Evolutionary conservation across 352 stramenopile genomes (phyloP), one percentile per base, ranked within the genome.

Genomic region (Pythium sp.): DNA sequence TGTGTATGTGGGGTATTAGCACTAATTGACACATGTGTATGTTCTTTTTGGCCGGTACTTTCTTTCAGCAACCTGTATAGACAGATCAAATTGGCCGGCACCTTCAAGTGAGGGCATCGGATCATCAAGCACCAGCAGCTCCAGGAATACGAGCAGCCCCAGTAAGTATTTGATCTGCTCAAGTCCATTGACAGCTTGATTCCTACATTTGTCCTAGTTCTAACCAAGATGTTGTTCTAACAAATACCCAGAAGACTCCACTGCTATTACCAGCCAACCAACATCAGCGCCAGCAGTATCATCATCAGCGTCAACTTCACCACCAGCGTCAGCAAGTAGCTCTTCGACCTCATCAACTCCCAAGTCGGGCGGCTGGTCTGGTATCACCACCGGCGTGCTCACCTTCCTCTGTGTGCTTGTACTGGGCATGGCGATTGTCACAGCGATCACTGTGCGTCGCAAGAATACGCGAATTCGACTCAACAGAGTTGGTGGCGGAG

Each of bases 341-440:
- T 46, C 54, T 30, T 59, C 54, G 9, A 59, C 28, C 6, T 26
- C 54, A 1, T 59, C 54, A 15, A n/a, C 28, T 15, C 26, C 54
- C 34, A 43, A 41, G 14, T 59, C 54, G 34, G 18, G 54, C 28
- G 54, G 24, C 11, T 59, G 26, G 54, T 59, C 28, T n/a, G 1
- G 6, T 5, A 59, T 59, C 26, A 1, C 26, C 12, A 59, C 28
- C 28, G 28, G 54, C 6, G 28, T 41, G 54, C 12, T 59, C 2
- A 41, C 36, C 54, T 59, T 59, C 28, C 20, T 59, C 26, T 59
- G 54, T 9, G 54, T 59, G 54, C 54, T 59, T 6, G 54, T 2
- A 2, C 15, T 59, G 26, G 54, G 54, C 14, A 1, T 59, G 5
- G 28, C 54, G 18, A 20, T 59, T 2, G 34, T 59, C 3, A 26